A percentile compares a stretch with the other conserved stretches of the same genome.
Evolutionary conservation across 2,329 filamentous ascomycete genomes (phyloP).

Genomic region (Escovopsis weberi): DNA sequence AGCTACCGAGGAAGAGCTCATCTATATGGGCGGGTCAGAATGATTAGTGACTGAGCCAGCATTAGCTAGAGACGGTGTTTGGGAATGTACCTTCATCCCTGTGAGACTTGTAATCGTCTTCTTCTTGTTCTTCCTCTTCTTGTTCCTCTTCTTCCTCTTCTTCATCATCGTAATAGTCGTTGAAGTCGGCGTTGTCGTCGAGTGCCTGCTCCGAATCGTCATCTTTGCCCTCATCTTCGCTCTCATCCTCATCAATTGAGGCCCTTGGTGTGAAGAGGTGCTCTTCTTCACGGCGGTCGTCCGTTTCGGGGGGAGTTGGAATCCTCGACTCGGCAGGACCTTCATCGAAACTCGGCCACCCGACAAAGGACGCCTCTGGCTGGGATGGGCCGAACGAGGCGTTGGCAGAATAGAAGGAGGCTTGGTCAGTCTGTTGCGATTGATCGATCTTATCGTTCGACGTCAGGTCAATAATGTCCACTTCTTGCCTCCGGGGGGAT

Average conservation of each 20-base stretch:
- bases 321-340: slow-evolving; percentile 1
- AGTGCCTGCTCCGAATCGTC: too few species aligned
- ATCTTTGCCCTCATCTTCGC: too few species aligned
- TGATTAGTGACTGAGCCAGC: too few species aligned
- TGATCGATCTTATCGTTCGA: slow-evolving; percentile 8
- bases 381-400: not conserved
- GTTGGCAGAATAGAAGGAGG: not conserved
- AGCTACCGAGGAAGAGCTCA: too few species aligned
- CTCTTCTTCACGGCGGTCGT: slow-evolving; percentile 2
- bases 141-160: not conserved
- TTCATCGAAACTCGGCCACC: not conserved
- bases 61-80: too few species aligned
- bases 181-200: too few species aligned
- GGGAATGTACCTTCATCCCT: too few species aligned
- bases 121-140: not conserved
- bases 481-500: not conserved
- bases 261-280: not conserved
- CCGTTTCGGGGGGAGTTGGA: slow-evolving; percentile 1
- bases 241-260: too few species aligned
- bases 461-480: slow-evolving; percentile 10
- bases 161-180: not conserved
- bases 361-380: not conserved
- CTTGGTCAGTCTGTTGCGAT: not conserved
- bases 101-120: not conserved
- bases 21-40: too few species aligned